Evolutionary conservation across 805 yeast genomes (phyloP).

Genomic region (Candida ulmi): DNA sequence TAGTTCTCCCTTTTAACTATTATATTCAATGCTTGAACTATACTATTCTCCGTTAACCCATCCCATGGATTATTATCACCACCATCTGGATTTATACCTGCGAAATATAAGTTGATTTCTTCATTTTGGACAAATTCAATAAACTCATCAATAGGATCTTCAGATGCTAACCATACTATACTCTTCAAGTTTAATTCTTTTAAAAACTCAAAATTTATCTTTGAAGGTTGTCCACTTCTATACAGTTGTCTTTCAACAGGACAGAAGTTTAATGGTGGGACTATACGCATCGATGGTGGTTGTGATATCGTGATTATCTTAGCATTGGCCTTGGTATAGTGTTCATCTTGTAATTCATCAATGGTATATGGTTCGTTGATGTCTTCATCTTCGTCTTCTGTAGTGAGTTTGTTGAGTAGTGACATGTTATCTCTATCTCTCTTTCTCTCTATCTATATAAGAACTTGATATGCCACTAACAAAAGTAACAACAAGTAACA

Average conservation of each 20-base stretch:
- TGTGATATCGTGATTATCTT: conserved; percentile 28
- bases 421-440: too few relatives aligned
- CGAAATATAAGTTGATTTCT: conserved; percentile 72
- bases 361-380: conserved; percentile 14
- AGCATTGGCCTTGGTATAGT: conserved; percentile 6
- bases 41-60: conserved; percentile 78
- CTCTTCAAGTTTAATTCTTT: conserved; percentile 68
- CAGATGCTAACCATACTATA: conserved; percentile 91
- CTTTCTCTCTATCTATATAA: too few relatives aligned
- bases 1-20: conserved; percentile 69
- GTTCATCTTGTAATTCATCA: conserved; percentile 28
- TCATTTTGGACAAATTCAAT: conserved; percentile 73
- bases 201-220: conserved; percentile 85
- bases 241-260: conserved; percentile 88
- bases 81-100: conserved; percentile 75
- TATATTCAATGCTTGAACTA: conserved; percentile 70
- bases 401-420: background rate
- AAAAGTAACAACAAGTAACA: too few relatives aligned
- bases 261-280: conserved; percentile 93
- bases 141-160: conserved; percentile 89
- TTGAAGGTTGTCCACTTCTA: conserved; percentile 91
- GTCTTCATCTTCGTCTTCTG: conserved; percentile 8
- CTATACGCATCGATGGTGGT: conserved; percentile 63
- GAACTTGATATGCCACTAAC: too few relatives aligned
- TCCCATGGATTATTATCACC: conserved; percentile 92